These are phyloP conservation scores for Gracilariopsis chorda DNA, from an alignment of 23 red algal species.

Conservation along the genomic window DNA sequence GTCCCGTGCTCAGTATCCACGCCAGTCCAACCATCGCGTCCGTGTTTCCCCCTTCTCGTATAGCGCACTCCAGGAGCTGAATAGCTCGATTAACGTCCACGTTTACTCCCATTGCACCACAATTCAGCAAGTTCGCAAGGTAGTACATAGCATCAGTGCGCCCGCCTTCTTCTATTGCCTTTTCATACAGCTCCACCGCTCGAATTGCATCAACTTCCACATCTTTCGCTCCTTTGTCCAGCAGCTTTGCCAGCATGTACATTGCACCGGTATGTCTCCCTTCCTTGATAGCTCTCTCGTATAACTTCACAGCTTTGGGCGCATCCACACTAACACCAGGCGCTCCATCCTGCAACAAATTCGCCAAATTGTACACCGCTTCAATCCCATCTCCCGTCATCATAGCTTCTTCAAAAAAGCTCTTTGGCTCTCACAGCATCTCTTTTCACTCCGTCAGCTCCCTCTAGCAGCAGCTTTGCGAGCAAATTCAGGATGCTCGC, in stretches of 20 bases:
- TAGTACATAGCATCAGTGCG: conserved; percentile 4
- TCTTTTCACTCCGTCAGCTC: background rate
- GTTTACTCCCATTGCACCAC: background rate
- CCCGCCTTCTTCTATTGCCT: conserved; percentile 1
- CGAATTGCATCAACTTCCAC: background rate
- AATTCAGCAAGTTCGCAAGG: background rate
- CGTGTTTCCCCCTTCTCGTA: background rate
- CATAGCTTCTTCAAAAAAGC: background rate
- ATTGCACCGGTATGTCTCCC: background rate
- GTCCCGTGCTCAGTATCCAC: background rate
- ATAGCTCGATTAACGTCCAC: background rate
- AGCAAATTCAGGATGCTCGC: background rate
- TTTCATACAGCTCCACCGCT: background rate
- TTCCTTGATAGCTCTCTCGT: background rate
- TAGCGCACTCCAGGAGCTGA: background rate
- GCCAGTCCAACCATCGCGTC: conserved; percentile 22
- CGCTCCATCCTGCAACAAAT: background rate
- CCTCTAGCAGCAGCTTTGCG: background rate
- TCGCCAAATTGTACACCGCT: background rate
- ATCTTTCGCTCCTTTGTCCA: background rate
- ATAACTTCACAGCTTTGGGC: background rate
- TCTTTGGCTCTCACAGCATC: conserved; percentile 21
- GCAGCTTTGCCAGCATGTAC: background rate
- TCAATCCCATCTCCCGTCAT: background rate
- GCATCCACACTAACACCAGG: background rate